These are phyloP conservation scores for Penicillium sp. DNA, from an alignment of 2,329 filamentous ascomycete genomes.

Conservation along the genomic window DNA sequence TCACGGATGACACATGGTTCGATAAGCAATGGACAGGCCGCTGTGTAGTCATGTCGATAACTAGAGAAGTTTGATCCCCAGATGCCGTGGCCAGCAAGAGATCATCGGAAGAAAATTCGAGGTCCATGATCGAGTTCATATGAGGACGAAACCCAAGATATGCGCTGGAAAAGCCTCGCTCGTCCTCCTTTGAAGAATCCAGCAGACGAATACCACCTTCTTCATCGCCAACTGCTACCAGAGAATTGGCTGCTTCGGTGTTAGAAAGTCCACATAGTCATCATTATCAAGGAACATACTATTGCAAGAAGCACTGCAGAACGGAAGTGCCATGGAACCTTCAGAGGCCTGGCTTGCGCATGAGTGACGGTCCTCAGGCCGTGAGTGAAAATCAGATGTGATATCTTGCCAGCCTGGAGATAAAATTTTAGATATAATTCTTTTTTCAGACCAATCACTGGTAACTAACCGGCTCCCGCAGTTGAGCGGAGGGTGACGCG, in stretches of 20 bases:
- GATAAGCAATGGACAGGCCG: constrained; percentile 59
- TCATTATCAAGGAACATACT: constrained; percentile 50
- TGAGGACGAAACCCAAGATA: constrained; percentile 67
- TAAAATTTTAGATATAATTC: not conserved
- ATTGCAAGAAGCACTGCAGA: constrained; percentile 69
- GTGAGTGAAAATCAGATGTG: constrained; percentile 63
- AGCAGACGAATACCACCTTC: constrained; percentile 68
- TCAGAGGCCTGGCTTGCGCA: constrained; percentile 46
- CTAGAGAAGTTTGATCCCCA: constrained; percentile 72
- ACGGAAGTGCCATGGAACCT: constrained; percentile 59
- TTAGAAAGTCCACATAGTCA: constrained; percentile 21
- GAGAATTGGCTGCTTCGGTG: constrained; percentile 58
- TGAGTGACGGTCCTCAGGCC: constrained; percentile 57
- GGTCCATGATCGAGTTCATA: constrained; percentile 72
- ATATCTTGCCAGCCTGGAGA: constrained; percentile 61
- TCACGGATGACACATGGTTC: constrained; percentile 73
- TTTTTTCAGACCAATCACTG: not conserved
- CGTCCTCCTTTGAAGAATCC: constrained; percentile 59
- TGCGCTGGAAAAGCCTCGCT: constrained; percentile 58
- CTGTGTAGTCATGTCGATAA: constrained; percentile 69
- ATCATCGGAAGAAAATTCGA: constrained; percentile 71
- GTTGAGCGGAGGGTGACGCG: constrained; percentile 40
- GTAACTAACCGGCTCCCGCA: constrained; percentile 41
- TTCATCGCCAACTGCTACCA: constrained; percentile 72
- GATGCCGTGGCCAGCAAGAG: constrained; percentile 68